Evolutionary conservation across 768 basidiomycete species (phyloP), one percentile per base, ranked within the genome.

Genomic region (Leccinum broughii): DNA sequence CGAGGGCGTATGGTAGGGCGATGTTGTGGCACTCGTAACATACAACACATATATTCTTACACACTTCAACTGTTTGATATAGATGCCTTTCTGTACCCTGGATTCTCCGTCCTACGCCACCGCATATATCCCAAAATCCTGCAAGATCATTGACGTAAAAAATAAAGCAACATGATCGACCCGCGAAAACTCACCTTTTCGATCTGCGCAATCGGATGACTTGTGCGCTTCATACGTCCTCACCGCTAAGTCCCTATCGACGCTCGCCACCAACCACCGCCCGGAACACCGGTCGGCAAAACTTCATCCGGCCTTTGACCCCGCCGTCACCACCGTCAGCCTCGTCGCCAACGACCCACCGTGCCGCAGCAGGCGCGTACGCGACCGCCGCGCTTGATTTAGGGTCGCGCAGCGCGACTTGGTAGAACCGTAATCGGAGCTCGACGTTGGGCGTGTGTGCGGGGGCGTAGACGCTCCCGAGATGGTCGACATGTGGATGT

Each of bases 391-490:
- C 79, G n/a, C 69, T 59, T 0, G 83, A 80, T 0, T 68, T 30
- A 1, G 83, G 73, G 56, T 86, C 81, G 15, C 76, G 72, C 17
- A 34, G 32, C 32, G 4, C 11, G 32, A 34, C 32, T 34, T 11
- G 32, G 32, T 34, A 34, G 32, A 34, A 34, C 32, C 32, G 11
- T 39, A 87, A 75, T 5, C 91, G 84, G 55, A 94, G 81, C 69
- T 95, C 93, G 15, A 86, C 84, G 70, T 95, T 95, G 20, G 78
- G 65, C 0, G 88, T 85, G 55, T 17, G 65, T 52, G 65, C 81
- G 58, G 84, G 68, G 10, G 62, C 62, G 82, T 77, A 93, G 20
- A 68, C 72, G 50, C 61, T 56, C 48, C 83, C 89, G 56, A 95
- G 85, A 65, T 84, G 81, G 6, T 72, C 68, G 44, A 92, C 66